Evolutionary conservation across 2,329 filamentous ascomycete genomes (phyloP), one percentile per base, ranked within the genome.

Genomic region (Cladosporium cucumerinum): DNA sequence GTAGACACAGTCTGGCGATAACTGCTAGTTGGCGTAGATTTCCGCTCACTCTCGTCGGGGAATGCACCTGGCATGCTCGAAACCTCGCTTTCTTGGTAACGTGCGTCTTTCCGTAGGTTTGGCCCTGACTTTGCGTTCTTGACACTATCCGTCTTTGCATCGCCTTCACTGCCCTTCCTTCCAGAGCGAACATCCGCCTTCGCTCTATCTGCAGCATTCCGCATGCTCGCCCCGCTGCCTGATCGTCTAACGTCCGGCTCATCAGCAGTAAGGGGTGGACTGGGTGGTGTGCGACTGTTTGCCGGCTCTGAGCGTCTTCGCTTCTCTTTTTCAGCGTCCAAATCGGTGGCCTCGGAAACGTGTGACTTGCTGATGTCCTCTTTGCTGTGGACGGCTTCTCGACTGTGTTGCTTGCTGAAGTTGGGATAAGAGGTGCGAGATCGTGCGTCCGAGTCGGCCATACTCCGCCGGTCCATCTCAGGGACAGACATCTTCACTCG

Each of bases 371-470:
- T 60, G 43, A 69, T 62, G 28, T 78, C 76, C 39, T 80, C 79
- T 60, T 76, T 82, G 73, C 86, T 88, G 69, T 86, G 84, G 62
- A 97, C 86, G 52, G 87, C 86, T 79, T 97, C 94, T 77, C 93
- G 95, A 82, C 92, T 96, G 77, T 96, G 92, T 14, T 90, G 90
- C 79, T 96, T 97, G 79, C 91, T 95, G 78, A 96, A 92, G 12
- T 85, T 84, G 1, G 93, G 92, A 75, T 97, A 96, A 7, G 91
- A 89, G 49, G 90, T 71, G 68, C 75, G 77, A 43, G 77, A 72
- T 59, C 76, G 72, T 48, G 78, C 77, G 11, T 72, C 75, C 66
- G 74, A 77, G 23, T 71, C 70, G 34, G 76, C 77, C 68, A 71
- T 69, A 64, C 72, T 72, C 30, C 81, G 74, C 3, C 81, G 76